Percentiles rank a stretch among this genome's conserved stretches.
Conservation (phyloP, 495 filamentous ascomycete species). For the Penicillium dipodomyicola region DNA sequence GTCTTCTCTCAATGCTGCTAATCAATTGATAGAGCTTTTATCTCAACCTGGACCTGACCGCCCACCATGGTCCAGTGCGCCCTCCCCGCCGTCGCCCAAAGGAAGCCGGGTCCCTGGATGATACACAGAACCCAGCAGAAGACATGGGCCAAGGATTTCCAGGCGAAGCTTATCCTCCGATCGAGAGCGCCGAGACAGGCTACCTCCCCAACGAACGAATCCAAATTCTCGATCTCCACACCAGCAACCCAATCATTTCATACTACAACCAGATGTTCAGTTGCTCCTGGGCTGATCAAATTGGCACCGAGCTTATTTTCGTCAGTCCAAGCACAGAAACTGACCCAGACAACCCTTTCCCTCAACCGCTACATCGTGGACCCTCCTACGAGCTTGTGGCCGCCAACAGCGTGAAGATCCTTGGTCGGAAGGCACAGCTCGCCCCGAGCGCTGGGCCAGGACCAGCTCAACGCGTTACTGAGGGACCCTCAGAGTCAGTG, state of each 20-base stretch:
- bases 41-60: conserved; percentile 53
- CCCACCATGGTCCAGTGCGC: conserved; percentile 41
- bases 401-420: conserved; percentile 53
- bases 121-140: conserved; percentile 8
- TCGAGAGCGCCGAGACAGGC: conserved; percentile 28
- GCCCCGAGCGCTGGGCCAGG: conserved; percentile 29
- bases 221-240: conserved; percentile 80
- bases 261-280: conserved; percentile 73
- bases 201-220: conserved; percentile 46
- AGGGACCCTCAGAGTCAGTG: background rate
- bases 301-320: conserved; percentile 80
- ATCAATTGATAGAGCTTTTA: conserved; percentile 46
- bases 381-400: conserved; percentile 60
- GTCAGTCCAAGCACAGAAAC: conserved; percentile 43
- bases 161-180: conserved; percentile 17
- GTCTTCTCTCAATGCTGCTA: background rate
- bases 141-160: conserved; percentile 17
- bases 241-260: conserved; percentile 64
- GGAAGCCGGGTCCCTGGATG: conserved; percentile 12
- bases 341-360: conserved; percentile 33
- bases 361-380: conserved; percentile 37
- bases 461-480: conserved; percentile 2
- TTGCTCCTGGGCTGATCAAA: conserved; percentile 71
- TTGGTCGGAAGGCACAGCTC: conserved; percentile 44
- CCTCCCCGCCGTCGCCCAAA: conserved; percentile 32